These are phyloP conservation scores for Suillus clintonianus DNA, from an alignment of 768 basidiomycete species.

Conservation along the genomic window DNA sequence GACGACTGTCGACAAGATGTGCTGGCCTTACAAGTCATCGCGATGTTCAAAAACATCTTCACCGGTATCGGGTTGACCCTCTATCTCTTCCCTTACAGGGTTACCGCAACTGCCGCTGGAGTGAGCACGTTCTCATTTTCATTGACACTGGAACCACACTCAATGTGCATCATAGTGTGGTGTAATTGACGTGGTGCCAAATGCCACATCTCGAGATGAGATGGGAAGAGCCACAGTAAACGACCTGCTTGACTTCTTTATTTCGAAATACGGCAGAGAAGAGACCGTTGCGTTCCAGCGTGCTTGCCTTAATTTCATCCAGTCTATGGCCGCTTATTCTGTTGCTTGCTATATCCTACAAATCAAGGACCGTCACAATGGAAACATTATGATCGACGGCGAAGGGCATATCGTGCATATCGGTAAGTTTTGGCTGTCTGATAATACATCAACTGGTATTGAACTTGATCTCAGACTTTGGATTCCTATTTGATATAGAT, in stretches of 20 bases:
- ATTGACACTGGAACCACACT: not conserved
- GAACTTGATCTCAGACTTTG: conserved; percentile 66
- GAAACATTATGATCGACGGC: conserved; percentile 99
- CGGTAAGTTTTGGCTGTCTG: conserved; percentile 51
- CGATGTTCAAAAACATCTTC: conserved; percentile 99
- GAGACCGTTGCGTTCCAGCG: conserved; percentile 89
- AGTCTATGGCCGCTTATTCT: conserved; percentile 99
- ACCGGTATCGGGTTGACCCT: conserved; percentile 83
- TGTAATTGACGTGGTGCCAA: conserved; percentile 97
- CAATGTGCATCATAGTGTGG: conserved; percentile 69
- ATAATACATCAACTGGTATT: not conserved
- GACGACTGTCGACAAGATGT: conserved; percentile 99
- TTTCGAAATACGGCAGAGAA: conserved; percentile 88
- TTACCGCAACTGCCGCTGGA: conserved; percentile 95
- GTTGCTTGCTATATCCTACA: conserved; percentile 97
- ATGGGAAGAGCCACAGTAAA: conserved; percentile 99
- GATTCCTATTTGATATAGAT: conserved; percentile 98
- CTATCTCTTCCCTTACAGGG: conserved; percentile 94
- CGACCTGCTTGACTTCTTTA: conserved; percentile 91
- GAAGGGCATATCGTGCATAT: conserved; percentile 97
- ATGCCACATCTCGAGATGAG: conserved; percentile 96
- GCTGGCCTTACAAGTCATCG: conserved; percentile 95
- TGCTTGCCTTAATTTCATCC: conserved; percentile 94
- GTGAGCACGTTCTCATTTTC: conserved; percentile 47
- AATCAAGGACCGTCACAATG: conserved; percentile 98